Evolutionary conservation across 1,284 basidiomycete species (phyloP).

Genomic region (Ustilago hordei): DNA sequence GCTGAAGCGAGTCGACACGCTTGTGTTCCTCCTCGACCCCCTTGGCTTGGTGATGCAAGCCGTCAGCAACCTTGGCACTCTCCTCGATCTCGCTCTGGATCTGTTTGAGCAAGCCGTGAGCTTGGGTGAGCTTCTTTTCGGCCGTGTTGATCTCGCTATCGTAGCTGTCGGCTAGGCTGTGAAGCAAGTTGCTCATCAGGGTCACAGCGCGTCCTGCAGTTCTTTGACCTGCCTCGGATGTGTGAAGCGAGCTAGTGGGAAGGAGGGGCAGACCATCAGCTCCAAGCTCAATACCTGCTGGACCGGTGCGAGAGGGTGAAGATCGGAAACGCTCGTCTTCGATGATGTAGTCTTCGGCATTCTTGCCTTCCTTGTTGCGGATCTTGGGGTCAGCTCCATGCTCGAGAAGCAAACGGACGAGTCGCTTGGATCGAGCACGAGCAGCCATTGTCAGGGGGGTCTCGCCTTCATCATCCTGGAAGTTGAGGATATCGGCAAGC

Average conservation of each 20-base stretch:
- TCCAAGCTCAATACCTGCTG: slow-evolving; percentile 47
- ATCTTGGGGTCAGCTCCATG: slow-evolving; percentile 97
- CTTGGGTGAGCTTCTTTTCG: slow-evolving; percentile 90
- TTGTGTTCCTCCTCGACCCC: slow-evolving; percentile 78
- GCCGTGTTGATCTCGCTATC: slow-evolving; percentile 92
- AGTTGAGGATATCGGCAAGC: slow-evolving; percentile 97
- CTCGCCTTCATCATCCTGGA: slow-evolving; percentile 98
- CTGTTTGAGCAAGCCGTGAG: slow-evolving; percentile 84
- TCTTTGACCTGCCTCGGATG: slow-evolving; percentile 86
- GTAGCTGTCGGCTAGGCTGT: slow-evolving; percentile 89
- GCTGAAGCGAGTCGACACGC: slow-evolving; percentile 77
- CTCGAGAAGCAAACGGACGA: slow-evolving; percentile 95
- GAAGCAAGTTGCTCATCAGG: slow-evolving; percentile 87
- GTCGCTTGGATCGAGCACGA: slow-evolving; percentile 92
- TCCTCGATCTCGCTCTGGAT: slow-evolving; percentile 94
- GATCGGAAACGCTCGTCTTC: slow-evolving; percentile 97
- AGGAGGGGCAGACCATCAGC: slow-evolving; percentile 42
- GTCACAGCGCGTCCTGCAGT: slow-evolving; percentile 80
- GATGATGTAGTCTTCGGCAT: slow-evolving; percentile 97
- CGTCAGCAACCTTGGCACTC: slow-evolving; percentile 80
- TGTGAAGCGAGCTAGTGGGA: slow-evolving; percentile 74
- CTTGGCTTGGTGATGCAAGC: slow-evolving; percentile 75
- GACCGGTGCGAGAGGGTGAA: slow-evolving; percentile 74
- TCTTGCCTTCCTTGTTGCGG: slow-evolving; percentile 93
- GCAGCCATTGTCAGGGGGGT: slow-evolving; percentile 97